Base-by-base conservation (phyloP, 2,329 filamentous ascomycete species). In the Aphanoascus verrucosus region DNA sequence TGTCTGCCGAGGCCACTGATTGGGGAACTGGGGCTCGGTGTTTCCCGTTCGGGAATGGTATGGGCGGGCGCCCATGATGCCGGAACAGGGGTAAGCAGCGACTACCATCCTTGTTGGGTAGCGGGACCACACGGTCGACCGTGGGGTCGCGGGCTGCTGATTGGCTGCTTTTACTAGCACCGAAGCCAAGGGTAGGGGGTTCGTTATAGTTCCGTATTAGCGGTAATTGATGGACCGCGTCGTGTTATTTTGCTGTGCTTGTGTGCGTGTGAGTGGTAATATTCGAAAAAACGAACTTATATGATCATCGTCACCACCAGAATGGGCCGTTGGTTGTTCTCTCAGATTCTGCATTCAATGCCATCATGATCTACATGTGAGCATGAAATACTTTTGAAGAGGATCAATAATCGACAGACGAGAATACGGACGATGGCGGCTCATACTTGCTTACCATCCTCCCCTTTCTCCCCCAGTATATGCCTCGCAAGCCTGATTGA, bases 61-160 rank as follows among this genome's bases (percentile, higher is more conserved):
- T 7, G 20, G 41, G 19, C 6, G 12, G 19, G 41, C 31, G 32
- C 15, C 50, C 50, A 42, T 37, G 32, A 12, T 46, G 19, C 31
- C 40, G 50, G 50, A 52, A 52, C 50, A 52, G 50, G 50, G 49
- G 49, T 15, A 17, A 15, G 38, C 38, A 41, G n/a, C n/a, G 38
- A 19, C n/a, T 7, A 15, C n/a, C n/a, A 19, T 19, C 38, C 38
- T 7, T 41, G n/a, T 15, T 19, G 5, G 23, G n/a, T 4, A 46
- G 28, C 8, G 34, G 43, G 43, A 17, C 43, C 43, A 46, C 43
- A 46, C 43, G 43, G 43, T 46, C 20, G 43, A 46, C 12, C n/a
- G 43, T 46, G 43, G 43, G 11, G 19, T n/a, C 4, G 9, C 23
- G 9, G 31, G n/a, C 43, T n/a, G 15, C 43, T 15, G n/a, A 48